Conservation (phyloP, 2,329 filamentous ascomycete genomes). For the Alternaria arbusti region DNA sequence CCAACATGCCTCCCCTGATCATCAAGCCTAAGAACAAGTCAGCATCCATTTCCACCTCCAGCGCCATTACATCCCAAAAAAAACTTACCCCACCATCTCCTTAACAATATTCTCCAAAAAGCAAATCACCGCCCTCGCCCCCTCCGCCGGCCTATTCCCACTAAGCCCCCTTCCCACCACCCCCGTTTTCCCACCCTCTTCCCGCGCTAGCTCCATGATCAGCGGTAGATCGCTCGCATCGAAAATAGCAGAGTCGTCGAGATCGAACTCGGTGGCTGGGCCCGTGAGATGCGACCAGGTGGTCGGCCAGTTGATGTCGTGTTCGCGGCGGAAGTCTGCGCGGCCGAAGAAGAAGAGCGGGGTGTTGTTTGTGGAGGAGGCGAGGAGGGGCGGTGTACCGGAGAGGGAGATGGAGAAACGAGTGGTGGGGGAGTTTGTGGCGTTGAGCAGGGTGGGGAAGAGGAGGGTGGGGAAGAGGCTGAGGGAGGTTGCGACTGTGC, state of each 20-base stretch:
- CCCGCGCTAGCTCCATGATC: slow-evolving; percentile 21
- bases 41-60: no score
- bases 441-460: no score
- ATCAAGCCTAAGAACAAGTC: no score
- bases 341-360: slow-evolving; percentile 38
- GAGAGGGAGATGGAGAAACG: slow-evolving; percentile 32
- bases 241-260: slow-evolving; percentile 24
- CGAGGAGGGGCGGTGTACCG: slow-evolving; percentile 24
- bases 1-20: background rate
- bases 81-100: slow-evolving; percentile 1
- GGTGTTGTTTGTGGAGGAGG: background rate
- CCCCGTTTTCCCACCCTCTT: slow-evolving; percentile 7
- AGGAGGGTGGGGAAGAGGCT: slow-evolving; percentile 7
- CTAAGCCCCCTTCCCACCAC: slow-evolving; percentile 6
- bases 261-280: slow-evolving; percentile 28
- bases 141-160: slow-evolving; percentile 1
- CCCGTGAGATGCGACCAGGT: slow-evolving; percentile 54
- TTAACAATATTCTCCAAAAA: slow-evolving; percentile 26
- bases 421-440: background rate
- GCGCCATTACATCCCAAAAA: no score
- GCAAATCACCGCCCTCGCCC: slow-evolving; percentile 18
- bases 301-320: slow-evolving; percentile 85
- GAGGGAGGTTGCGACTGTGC: slow-evolving; percentile 30
- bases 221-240: slow-evolving; percentile 33
- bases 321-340: slow-evolving; percentile 90